These are phyloP conservation scores for Aspergillus phoenicis DNA, from an alignment of 2,329 filamentous ascomycete species.

Conservation along the genomic window DNA sequence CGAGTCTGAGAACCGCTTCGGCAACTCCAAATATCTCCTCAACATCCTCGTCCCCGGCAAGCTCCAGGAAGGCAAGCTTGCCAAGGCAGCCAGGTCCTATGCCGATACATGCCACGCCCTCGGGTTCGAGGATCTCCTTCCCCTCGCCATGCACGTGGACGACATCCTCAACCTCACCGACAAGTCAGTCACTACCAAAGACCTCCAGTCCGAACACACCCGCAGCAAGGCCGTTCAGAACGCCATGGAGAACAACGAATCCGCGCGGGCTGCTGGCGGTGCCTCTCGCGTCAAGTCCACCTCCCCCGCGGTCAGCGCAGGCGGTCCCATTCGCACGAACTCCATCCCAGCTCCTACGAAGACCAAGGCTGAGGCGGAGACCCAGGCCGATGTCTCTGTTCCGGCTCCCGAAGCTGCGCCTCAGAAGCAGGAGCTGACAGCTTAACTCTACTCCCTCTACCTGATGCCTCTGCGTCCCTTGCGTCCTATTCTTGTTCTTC, in stretches of 20 bases:
- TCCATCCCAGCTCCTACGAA: slow-evolving; percentile 32
- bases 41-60: slow-evolving; percentile 85
- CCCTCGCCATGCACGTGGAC: slow-evolving; percentile 68
- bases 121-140: slow-evolving; percentile 64
- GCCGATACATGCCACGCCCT: slow-evolving; percentile 67
- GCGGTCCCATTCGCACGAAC: slow-evolving; percentile 39
- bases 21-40: slow-evolving; percentile 91
- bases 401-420: slow-evolving; percentile 19
- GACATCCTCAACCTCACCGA: slow-evolving; percentile 49
- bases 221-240: slow-evolving; percentile 36
- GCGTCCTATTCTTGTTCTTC: background rate
- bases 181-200: slow-evolving; percentile 27
- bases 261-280: slow-evolving; percentile 38
- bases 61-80: slow-evolving; percentile 60
- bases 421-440: slow-evolving; percentile 29
- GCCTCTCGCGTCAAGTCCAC: slow-evolving; percentile 28
- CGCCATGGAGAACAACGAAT: slow-evolving; percentile 38
- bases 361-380: slow-evolving; percentile 23
- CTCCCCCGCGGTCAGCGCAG: slow-evolving; percentile 24
- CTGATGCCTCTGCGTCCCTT: background rate
- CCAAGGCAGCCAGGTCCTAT: slow-evolving; percentile 72
- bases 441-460: slow-evolving; percentile 15
- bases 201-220: slow-evolving; percentile 15
- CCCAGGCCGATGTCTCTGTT: slow-evolving; percentile 17
- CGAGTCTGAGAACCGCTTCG: slow-evolving; percentile 79